phyloP scores from a whole-genome alignment of 1,139 yeast genomes.

The Geotrichum fermentans region DNA sequence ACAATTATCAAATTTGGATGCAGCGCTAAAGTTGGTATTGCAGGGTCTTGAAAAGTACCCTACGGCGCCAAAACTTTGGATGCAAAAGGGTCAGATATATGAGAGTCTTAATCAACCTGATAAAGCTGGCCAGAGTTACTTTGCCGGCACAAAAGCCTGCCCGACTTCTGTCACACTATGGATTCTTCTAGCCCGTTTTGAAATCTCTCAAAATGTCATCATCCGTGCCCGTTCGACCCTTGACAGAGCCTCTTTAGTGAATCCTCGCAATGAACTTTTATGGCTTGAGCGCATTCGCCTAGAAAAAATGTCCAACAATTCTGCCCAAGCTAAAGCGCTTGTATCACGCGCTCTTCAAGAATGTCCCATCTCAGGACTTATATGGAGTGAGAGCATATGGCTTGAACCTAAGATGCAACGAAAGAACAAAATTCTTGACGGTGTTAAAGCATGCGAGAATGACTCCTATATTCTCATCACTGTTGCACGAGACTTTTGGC shows the following conservation, averaged over 20 bases:
- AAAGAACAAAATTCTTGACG: slow-evolving; percentile 65
- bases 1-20: slow-evolving; percentile 33
- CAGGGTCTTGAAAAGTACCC: slow-evolving; percentile 49
- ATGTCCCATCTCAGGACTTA: slow-evolving; percentile 53
- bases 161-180: slow-evolving; percentile 50
- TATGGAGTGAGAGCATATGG: slow-evolving; percentile 61
- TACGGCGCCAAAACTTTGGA: slow-evolving; percentile 46
- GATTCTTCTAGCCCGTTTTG: slow-evolving; percentile 51
- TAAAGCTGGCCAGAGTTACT: slow-evolving; percentile 48
- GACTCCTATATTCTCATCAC: slow-evolving; percentile 54
- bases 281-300: slow-evolving; percentile 58
- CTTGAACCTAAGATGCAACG: slow-evolving; percentile 48
- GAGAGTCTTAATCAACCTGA: slow-evolving; percentile 34
- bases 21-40: slow-evolving; percentile 43
- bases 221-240: slow-evolving; percentile 68
- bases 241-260: slow-evolving; percentile 59
- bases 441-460: slow-evolving; percentile 62
- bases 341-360: slow-evolving; percentile 57
- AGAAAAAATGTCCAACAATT: slow-evolving; percentile 51
- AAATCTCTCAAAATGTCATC: slow-evolving; percentile 42
- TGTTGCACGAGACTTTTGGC: slow-evolving; percentile 68
- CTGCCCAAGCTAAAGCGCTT: slow-evolving; percentile 51
- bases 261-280: slow-evolving; percentile 47
- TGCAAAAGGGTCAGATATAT: slow-evolving; percentile 57
- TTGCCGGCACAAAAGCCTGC: slow-evolving; percentile 48